Conservation (phyloP, 306 rosid species). For the Vigna radiata region DNA sequence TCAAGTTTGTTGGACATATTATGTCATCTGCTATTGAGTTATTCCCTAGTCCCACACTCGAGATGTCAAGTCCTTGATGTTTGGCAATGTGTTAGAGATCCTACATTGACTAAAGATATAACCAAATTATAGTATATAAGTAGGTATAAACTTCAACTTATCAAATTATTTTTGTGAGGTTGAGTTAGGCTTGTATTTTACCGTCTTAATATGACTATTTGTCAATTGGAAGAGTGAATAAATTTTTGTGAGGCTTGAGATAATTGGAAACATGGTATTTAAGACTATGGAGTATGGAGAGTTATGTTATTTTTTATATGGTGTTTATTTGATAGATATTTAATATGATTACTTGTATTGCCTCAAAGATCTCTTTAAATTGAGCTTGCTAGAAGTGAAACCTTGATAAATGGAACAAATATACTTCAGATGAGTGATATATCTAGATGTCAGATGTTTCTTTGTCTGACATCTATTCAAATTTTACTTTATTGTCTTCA, state of each 20-base stretch:
- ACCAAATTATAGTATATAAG: no score
- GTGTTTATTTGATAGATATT: constrained; percentile 22
- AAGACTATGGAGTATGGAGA: constrained; percentile 12
- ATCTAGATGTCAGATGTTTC: neutral
- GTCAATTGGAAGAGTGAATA: neutral
- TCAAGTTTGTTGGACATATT: no score
- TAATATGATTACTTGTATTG: constrained; percentile 2
- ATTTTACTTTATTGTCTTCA: constrained; percentile 4
- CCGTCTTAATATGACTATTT: no score
- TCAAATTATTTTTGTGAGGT: no score
- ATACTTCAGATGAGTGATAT: neutral
- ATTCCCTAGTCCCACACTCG: no score
- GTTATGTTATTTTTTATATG: neutral
- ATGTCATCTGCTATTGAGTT: no score
- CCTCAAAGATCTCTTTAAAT: neutral
- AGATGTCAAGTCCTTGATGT: no score
- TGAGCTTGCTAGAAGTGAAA: constrained; percentile 1
- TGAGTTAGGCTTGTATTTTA: no score
- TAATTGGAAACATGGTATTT: constrained; percentile 8
- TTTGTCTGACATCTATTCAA: neutral
- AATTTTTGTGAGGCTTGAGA: neutral
- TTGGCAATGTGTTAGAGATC: no score
- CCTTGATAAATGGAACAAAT: constrained; percentile 1
- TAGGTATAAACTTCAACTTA: no score
- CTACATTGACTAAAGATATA: no score